A percentile compares a stretch with the other conserved stretches of the same genome.
Evolutionary conservation across 495 filamentous ascomycete species (phyloP).

Genomic region (Symbiotaphrina buchneri): DNA sequence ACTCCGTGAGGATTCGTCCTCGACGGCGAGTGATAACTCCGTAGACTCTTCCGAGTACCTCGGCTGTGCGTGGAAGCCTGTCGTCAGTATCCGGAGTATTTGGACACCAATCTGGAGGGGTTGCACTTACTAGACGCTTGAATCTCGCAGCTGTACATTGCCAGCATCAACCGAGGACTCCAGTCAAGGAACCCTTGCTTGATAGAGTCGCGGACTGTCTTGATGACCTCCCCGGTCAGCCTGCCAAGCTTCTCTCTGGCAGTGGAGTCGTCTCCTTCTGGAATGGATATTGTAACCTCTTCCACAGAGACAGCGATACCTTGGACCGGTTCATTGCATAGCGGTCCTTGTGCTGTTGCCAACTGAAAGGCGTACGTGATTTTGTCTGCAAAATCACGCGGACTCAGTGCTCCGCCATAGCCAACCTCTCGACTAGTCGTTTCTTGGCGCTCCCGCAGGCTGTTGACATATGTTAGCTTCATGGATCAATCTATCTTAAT

Average conservation of each 20-base stretch:
- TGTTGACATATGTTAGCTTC: too few species aligned
- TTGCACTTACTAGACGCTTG: conserved; percentile 62
- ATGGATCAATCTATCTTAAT: too few species aligned
- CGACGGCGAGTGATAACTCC: conserved; percentile 78
- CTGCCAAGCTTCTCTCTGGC: conserved; percentile 49
- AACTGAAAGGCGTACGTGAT: conserved; percentile 86
- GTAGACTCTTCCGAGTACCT: conserved; percentile 89
- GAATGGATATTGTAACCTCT: conserved; percentile 35
- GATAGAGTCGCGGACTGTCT: conserved; percentile 67
- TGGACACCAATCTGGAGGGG: background rate
- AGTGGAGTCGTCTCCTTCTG: conserved; percentile 27
- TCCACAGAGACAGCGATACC: conserved; percentile 85
- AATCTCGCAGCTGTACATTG: conserved; percentile 98
- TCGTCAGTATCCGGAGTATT: conserved; percentile 4
- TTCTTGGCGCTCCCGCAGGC: too few species aligned
- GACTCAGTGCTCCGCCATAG: conserved; percentile 36
- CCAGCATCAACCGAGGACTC: conserved; percentile 78
- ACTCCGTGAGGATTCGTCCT: conserved; percentile 70
- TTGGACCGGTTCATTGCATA: conserved; percentile 87
- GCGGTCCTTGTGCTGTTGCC: conserved; percentile 65
- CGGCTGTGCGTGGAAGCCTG: conserved; percentile 25
- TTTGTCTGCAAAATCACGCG: conserved; percentile 69
- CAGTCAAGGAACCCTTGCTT: conserved; percentile 80
- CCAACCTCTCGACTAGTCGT: too few species aligned
- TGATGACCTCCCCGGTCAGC: conserved; percentile 77